phyloP scores from a whole-genome alignment of 305 asterid species.

The Rubia balearica region DNA sequence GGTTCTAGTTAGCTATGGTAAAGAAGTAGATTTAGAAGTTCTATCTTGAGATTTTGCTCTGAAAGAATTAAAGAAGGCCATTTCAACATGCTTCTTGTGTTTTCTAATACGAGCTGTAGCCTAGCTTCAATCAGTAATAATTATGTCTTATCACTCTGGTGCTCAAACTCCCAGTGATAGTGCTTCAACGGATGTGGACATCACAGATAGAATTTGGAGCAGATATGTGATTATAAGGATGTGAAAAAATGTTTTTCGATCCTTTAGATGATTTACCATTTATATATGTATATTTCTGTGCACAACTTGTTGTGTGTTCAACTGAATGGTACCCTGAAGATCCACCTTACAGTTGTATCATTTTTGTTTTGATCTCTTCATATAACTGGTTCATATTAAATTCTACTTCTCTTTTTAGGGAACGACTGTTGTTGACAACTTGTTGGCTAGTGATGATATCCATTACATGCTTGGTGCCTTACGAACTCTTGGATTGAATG shows the following conservation, averaged over 20 bases:
- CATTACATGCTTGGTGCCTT: constrained; percentile 95
- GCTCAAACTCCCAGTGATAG: neutral
- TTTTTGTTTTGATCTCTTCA: neutral
- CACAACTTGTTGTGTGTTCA: neutral
- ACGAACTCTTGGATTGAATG: constrained; percentile 78
- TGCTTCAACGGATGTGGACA: neutral
- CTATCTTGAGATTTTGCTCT: neutral
- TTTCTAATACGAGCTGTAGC: neutral
- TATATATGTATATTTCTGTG: neutral
- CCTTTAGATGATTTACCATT: constrained; percentile 2
- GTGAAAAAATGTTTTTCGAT: neutral
- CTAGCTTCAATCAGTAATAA: neutral
- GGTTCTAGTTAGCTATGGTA: neutral
- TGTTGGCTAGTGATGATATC: constrained; percentile 82
- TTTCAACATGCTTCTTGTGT: neutral
- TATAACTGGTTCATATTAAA: constrained; percentile 6
- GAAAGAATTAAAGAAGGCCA: neutral
- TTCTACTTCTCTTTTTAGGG: constrained; percentile 47
- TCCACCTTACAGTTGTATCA: neutral
- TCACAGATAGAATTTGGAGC: neutral
- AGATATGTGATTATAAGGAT: neutral
- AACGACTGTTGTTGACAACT: constrained; percentile 87
- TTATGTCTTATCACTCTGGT: neutral
- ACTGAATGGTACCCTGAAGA: neutral
- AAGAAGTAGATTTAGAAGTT: neutral